Conservation (phyloP, 2,329 filamentous ascomycete genomes). For the Lizonia empirigonia region DNA sequence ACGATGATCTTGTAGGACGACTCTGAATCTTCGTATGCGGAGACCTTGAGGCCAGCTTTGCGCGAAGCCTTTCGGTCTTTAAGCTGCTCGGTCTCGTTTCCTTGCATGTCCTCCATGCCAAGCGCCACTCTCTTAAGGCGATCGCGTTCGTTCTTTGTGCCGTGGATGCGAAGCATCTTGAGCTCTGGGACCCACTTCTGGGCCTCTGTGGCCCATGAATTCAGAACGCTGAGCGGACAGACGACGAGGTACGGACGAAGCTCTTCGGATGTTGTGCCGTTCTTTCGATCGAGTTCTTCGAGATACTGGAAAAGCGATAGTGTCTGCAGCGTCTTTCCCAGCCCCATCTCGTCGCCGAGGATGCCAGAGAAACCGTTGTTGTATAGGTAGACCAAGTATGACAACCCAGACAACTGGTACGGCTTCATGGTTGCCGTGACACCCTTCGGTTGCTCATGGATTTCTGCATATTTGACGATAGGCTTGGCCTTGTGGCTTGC, state of each 20-base stretch:
- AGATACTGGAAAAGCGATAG: constrained; percentile 96
- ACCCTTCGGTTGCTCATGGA: constrained; percentile 52
- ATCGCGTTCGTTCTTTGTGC: constrained; percentile 82
- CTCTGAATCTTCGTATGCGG: constrained; percentile 33
- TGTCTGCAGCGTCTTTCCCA: constrained; percentile 98
- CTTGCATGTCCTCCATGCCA: constrained; percentile 54
- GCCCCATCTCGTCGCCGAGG: constrained; percentile 97
- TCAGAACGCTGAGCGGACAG: constrained; percentile 92
- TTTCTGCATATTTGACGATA: constrained; percentile 49
- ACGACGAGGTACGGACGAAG: constrained; percentile 93
- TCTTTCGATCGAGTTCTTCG: constrained; percentile 80
- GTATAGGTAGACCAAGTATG: constrained; percentile 98
- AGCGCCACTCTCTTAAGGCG: constrained; percentile 62
- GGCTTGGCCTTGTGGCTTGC: constrained; percentile 24
- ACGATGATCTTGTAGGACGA: constrained; percentile 66
- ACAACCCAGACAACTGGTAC: constrained; percentile 95
- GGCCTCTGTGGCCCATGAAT: constrained; percentile 97
- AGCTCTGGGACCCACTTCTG: constrained; percentile 96
- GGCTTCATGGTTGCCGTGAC: constrained; percentile 74
- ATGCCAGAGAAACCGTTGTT: constrained; percentile 99
- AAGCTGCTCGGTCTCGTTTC: constrained; percentile 67
- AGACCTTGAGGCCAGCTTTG: constrained; percentile 62
- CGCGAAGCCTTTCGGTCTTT: constrained; percentile 90
- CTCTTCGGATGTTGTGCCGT: constrained; percentile 58
- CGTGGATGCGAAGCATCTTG: constrained; percentile 89